A percentile compares a stretch with the other conserved stretches of the same genome.
Evolutionary conservation across 768 basidiomycete genomes (phyloP).

Genomic region (Mycena pura): DNA sequence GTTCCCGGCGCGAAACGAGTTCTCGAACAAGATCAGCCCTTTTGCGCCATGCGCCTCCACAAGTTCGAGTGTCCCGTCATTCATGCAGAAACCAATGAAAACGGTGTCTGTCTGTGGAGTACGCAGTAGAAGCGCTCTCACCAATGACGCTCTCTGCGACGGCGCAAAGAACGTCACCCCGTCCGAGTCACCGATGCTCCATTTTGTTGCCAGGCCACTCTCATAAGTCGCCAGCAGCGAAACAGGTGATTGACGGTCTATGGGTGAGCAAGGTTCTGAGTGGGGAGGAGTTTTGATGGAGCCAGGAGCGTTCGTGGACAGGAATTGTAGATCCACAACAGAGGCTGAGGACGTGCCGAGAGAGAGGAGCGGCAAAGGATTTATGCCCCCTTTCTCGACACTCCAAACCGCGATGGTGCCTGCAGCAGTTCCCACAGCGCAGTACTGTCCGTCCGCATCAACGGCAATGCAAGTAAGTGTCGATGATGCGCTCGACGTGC

Average conservation of each 20-base stretch:
- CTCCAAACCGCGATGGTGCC: constrained; percentile 72
- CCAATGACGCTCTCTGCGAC: constrained; percentile 49
- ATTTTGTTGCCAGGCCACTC: constrained; percentile 63
- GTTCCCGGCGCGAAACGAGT: constrained; percentile 65
- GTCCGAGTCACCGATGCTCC: constrained; percentile 47
- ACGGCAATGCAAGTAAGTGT: constrained; percentile 69
- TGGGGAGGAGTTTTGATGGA: constrained; percentile 27
- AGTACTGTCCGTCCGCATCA: constrained; percentile 63
- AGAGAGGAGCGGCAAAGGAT: constrained; percentile 48
- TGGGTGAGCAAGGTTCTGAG: constrained; percentile 42
- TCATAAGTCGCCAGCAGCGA: constrained; percentile 61
- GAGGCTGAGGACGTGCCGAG: constrained; percentile 52
- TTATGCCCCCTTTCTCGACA: constrained; percentile 48
- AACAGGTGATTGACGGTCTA: constrained; percentile 28
- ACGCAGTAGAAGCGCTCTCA: constrained; percentile 57
- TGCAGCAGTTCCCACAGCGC: constrained; percentile 74
- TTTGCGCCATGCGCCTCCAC: constrained; percentile 56
- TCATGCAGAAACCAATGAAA: constrained; percentile 64
- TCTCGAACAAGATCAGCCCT: constrained; percentile 49
- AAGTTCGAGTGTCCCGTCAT: constrained; percentile 73
- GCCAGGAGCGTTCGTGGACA: constrained; percentile 26
- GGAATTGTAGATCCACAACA: constrained; percentile 62
- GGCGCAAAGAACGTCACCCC: constrained; percentile 48
- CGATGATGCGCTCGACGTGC: constrained; percentile 53
- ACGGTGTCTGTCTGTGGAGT: constrained; percentile 52